Evolutionary conservation across 139 green algal genomes (phyloP).

Genomic region (Microglena sp.): DNA sequence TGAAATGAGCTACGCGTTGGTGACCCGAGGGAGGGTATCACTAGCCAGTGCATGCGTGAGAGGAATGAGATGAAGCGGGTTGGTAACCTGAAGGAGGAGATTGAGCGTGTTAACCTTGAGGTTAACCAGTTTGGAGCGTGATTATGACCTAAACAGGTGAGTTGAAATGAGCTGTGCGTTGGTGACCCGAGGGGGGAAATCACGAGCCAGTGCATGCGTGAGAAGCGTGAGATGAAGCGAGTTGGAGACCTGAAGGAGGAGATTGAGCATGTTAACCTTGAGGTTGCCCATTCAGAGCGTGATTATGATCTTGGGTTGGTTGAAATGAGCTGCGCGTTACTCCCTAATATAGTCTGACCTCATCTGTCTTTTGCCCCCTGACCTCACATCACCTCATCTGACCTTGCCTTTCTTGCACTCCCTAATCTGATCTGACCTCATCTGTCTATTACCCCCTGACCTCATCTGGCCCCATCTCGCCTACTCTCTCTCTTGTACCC

Average conservation of each 20-base stretch:
- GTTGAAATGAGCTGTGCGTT: too few relatives aligned
- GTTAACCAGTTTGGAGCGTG: conserved; percentile 69
- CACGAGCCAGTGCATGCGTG: too few relatives aligned
- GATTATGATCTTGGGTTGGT: conserved; percentile 98
- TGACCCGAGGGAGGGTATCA: too few relatives aligned
- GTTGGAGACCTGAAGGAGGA: conserved; percentile 78
- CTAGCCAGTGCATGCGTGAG: neutral
- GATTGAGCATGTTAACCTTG: conserved; percentile 82
- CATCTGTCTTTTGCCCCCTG: too few relatives aligned
- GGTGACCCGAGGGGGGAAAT: too few relatives aligned
- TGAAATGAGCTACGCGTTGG: too few relatives aligned
- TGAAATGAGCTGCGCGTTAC: conserved; percentile 34
- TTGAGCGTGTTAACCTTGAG: conserved; percentile 81
- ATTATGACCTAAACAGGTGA: conserved; percentile 85
- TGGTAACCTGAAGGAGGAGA: conserved; percentile 83
- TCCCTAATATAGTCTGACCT: neutral
- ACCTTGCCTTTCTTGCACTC: too few relatives aligned
- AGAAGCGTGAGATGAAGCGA: conserved; percentile 37
- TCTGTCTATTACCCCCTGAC: too few relatives aligned
- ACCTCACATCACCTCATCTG: too few relatives aligned
- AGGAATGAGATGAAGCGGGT: conserved; percentile 38
- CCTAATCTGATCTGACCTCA: too few relatives aligned
- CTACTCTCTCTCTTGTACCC: too few relatives aligned
- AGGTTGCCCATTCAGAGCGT: conserved; percentile 68
- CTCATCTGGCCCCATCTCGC: too few relatives aligned